Conservation (phyloP, 1,284 basidiomycete genomes). For the Wolfiporia cocos region DNA sequence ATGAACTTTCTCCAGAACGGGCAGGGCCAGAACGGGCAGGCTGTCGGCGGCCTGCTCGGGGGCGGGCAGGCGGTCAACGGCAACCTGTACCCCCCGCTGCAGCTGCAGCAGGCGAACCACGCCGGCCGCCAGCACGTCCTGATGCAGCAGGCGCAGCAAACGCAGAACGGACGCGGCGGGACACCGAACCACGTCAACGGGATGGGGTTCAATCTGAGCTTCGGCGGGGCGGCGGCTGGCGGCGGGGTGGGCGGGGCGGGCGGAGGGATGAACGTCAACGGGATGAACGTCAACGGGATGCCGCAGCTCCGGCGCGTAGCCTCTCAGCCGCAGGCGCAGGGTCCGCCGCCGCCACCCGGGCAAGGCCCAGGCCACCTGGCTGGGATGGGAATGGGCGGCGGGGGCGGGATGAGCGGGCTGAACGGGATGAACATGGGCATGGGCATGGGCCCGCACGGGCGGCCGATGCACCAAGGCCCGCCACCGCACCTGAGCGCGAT, state of each 20-base stretch:
- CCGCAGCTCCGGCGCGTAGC: slow-evolving; percentile 40
- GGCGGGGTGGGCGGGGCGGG: no score
- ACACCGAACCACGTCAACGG: slow-evolving; percentile 34
- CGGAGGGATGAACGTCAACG: slow-evolving; percentile 29
- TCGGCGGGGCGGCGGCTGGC: no score
- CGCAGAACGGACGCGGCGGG: slow-evolving; percentile 29
- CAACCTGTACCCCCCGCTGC: slow-evolving; percentile 13
- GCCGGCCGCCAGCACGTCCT: slow-evolving; percentile 23
- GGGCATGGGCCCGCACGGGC: no score
- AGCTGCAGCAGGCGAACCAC: slow-evolving; percentile 15
- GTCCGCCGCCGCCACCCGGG: no score
- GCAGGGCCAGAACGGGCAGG: no score
- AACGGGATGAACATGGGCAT: no score
- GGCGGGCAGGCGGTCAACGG: slow-evolving; percentile 18
- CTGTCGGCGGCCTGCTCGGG: slow-evolving; percentile 35
- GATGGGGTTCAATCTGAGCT: slow-evolving; percentile 29
- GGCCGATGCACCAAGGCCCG: no score
- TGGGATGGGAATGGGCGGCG: slow-evolving; percentile 27
- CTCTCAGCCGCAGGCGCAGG: slow-evolving; percentile 35
- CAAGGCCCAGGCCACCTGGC: slow-evolving; percentile 23
- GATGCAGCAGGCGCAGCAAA: slow-evolving; percentile 30
- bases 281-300: slow-evolving; percentile 37
- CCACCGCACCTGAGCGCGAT: slow-evolving; percentile 3
- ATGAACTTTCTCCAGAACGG: slow-evolving; percentile 35
- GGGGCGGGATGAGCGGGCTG: slow-evolving; percentile 18